Evolutionary conservation across 495 filamentous ascomycete species (phyloP).

Genomic region (Xylaria flabelliformis): DNA sequence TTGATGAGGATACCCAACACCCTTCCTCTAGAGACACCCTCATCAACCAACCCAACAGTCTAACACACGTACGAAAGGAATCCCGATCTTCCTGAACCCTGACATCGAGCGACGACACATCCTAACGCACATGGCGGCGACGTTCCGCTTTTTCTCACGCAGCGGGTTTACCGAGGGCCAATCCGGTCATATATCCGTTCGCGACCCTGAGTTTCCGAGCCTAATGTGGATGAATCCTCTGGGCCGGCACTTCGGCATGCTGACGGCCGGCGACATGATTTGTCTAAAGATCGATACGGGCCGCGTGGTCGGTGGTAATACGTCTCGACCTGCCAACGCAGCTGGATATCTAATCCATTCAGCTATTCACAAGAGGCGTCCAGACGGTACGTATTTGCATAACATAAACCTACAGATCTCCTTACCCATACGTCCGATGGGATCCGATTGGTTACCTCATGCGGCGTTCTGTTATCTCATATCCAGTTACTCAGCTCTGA

Average conservation of each 20-base stretch:
- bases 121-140: conserved; percentile 64
- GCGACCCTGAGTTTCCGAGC: conserved; percentile 64
- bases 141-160: conserved; percentile 63
- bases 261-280: conserved; percentile 60
- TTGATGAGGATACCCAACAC: background rate
- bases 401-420: background rate
- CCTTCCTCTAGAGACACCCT: background rate
- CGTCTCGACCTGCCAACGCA: conserved; percentile 60
- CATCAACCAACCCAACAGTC: background rate
- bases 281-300: conserved; percentile 61
- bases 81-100: conserved; percentile 53
- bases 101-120: conserved; percentile 54
- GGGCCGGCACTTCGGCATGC: conserved; percentile 61
- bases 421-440: conserved; percentile 42
- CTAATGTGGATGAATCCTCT: conserved; percentile 74
- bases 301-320: conserved; percentile 57
- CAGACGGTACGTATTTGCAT: conserved; percentile 51
- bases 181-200: conserved; percentile 68
- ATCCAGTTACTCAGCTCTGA: background rate
- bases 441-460: background rate
- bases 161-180: conserved; percentile 69
- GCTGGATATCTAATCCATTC: conserved; percentile 74
- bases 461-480: background rate
- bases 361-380: conserved; percentile 61
- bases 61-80: conserved; percentile 39